Base-by-base conservation (phyloP, 2,329 filamentous ascomycete genomes). In the Alternaria rosae region DNA sequence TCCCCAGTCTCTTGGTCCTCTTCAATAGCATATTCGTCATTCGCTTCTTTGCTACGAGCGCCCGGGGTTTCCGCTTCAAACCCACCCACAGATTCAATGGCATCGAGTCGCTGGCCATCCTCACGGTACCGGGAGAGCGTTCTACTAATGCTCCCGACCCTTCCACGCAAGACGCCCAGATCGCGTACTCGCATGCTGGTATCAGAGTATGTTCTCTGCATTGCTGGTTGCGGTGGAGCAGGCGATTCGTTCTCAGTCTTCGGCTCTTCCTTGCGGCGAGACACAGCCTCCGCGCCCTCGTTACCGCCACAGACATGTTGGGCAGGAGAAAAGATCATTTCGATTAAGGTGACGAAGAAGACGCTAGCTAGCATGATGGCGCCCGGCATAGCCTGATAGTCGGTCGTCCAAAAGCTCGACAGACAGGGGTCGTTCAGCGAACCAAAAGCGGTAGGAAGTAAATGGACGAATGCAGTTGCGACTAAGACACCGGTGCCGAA, bases 381-480 rank as follows among this genome's bases (percentile, higher is more conserved):
- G 57, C 87, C 87, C 0, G 87, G 86, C 73, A 89, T 83, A 13
- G 87, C 84, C 8, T 85, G 86, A 67, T 89, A 89, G 47, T 87
- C 74, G 0, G 83, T 80, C 11, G 82, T 86, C 76, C 87, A 88
- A 43, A 89, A 79, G 56, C 84, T 81, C 4, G 87, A 86, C 4
- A 89, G 83, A 67, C 87, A 82, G 45, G 80, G 77, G 54, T 82
- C 67, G 54, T 71, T 75, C 13, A 82, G 72, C 6, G 77, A 80
- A 30, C 71, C 77, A 70, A 88, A 89, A 6, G 87, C 87, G 5
- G 86, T 88, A 0, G 87, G 87, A 10, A 89, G 82, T 57, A 89
- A 79, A 78, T 94, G 92, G 17, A 94, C 91, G 75, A 95, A 95
- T 56, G 92, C 91, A 1, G 92, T 95, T 15, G 92, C 92, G 63